Conservation (phyloP, 306 rosid species). For the Vigna angularis region DNA sequence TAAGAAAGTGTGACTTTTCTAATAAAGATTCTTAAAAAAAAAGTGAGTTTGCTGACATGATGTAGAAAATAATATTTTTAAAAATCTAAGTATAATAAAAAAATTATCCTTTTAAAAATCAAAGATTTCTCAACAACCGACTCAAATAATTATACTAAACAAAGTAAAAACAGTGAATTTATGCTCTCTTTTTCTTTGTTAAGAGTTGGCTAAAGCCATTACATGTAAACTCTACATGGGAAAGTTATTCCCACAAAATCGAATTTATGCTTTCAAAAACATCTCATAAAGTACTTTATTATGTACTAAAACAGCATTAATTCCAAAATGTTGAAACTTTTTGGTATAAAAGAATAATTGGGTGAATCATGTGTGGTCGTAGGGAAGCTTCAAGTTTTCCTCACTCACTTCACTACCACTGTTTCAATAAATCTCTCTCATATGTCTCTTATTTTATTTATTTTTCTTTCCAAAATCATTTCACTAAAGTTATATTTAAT, state of each 20-base stretch:
- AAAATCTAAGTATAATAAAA: too few relatives aligned
- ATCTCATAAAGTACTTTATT: not conserved
- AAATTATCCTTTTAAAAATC: not conserved
- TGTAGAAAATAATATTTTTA: too few relatives aligned
- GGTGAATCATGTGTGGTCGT: not conserved
- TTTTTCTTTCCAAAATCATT: not conserved
- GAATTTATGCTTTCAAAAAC: too few relatives aligned
- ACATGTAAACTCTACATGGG: too few relatives aligned
- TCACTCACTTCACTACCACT: not conserved
- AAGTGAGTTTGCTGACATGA: not conserved
- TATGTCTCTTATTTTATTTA: not conserved
- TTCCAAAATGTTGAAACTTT: not conserved
- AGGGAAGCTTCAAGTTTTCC: not conserved
- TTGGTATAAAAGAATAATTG: constrained; percentile 6
- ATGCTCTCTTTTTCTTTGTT: not conserved
- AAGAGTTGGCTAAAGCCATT: too few relatives aligned
- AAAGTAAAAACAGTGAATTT: not conserved
- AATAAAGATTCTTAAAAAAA: too few relatives aligned
- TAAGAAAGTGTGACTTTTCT: too few relatives aligned
- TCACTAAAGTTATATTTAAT: too few relatives aligned
- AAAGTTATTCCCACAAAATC: not conserved
- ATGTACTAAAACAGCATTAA: not conserved
- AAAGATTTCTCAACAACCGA: not conserved
- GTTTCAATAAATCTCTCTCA: not conserved
- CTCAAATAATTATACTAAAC: not conserved